phyloP scores from a whole-genome alignment of 1,284 basidiomycete species.

The Heliocybe sulcata region DNA sequence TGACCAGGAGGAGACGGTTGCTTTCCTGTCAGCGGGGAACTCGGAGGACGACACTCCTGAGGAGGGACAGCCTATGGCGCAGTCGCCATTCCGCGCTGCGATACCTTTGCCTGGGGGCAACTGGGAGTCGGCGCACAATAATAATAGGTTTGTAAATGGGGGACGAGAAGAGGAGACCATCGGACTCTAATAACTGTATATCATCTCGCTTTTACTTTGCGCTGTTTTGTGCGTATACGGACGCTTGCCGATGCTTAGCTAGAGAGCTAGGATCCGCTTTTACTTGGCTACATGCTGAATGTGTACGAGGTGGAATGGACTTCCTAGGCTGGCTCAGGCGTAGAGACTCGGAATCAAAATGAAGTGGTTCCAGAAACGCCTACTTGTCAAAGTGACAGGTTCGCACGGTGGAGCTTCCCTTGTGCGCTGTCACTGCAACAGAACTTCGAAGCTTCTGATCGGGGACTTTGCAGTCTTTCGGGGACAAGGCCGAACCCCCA shows the following conservation, averaged over 20 bases:
- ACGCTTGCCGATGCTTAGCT: too few species aligned
- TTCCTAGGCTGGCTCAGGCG: too few species aligned
- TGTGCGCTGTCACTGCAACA: not conserved
- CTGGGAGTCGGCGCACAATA: not conserved
- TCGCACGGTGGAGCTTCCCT: not conserved
- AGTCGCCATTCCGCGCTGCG: slow-evolving; percentile 26
- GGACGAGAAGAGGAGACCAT: slow-evolving; percentile 13
- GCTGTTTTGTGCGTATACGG: too few species aligned
- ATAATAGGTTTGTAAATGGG: slow-evolving; percentile 5
- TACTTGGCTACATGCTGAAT: not conserved
- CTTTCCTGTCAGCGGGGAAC: slow-evolving; percentile 28
- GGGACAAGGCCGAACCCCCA: not conserved
- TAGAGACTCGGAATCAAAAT: too few species aligned
- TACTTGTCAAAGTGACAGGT: not conserved
- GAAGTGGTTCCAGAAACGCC: not conserved
- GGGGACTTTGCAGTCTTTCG: not conserved
- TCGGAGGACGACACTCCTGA: slow-evolving; percentile 24
- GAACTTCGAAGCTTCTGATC: not conserved
- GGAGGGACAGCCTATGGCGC: slow-evolving; percentile 24
- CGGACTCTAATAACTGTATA: slow-evolving; percentile 9
- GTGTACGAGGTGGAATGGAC: not conserved
- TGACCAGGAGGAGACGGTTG: slow-evolving; percentile 24
- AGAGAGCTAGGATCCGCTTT: not conserved
- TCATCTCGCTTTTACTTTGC: not conserved
- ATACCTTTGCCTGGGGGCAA: slow-evolving; percentile 11